These are phyloP conservation scores for Sphaerostilbella broomeana DNA, from an alignment of 2,329 filamentous ascomycete genomes.

Conservation along the genomic window DNA sequence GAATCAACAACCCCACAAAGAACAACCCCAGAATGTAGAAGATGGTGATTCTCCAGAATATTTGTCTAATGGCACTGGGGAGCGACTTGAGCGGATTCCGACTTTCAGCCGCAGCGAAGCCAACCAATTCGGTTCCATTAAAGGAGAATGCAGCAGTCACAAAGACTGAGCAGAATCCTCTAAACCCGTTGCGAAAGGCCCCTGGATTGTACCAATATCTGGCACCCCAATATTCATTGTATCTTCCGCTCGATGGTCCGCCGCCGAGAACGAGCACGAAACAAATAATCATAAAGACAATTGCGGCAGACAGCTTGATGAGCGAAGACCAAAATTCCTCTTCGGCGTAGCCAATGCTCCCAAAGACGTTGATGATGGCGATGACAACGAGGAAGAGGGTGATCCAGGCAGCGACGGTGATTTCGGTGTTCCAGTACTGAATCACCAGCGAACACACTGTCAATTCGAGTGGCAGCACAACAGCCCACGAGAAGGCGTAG, in stretches of 20 bases:
- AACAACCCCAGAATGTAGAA: conserved; percentile 46
- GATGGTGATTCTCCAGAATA: conserved; percentile 47
- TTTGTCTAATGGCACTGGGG: conserved; percentile 74
- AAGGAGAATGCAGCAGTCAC: conserved; percentile 65
- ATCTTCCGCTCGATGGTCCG: conserved; percentile 40
- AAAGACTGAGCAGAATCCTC: conserved; percentile 62
- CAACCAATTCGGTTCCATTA: conserved; percentile 61
- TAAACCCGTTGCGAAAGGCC: conserved; percentile 62
- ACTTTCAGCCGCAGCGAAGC: conserved; percentile 63
- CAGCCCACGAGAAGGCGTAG: conserved; percentile 43
- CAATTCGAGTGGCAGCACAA: conserved; percentile 44
- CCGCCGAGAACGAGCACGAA: conserved; percentile 53
- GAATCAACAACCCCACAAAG: conserved; percentile 41
- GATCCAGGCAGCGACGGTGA: conserved; percentile 46
- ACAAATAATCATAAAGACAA: conserved; percentile 57
- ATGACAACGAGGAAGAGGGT: conserved; percentile 45
- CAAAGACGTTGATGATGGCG: conserved; percentile 47
- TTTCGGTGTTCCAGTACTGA: conserved; percentile 42
- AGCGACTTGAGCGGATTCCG: conserved; percentile 62
- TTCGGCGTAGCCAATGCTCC: conserved; percentile 45
- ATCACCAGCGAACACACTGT: conserved; percentile 47
- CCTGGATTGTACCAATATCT: conserved; percentile 38
- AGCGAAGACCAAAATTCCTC: conserved; percentile 51
- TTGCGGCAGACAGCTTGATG: conserved; percentile 50
- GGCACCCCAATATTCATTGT: conserved; percentile 38